These are phyloP conservation scores for Russula olivacea DNA, from an alignment of 768 basidiomycete species.

Conservation along the genomic window DNA sequence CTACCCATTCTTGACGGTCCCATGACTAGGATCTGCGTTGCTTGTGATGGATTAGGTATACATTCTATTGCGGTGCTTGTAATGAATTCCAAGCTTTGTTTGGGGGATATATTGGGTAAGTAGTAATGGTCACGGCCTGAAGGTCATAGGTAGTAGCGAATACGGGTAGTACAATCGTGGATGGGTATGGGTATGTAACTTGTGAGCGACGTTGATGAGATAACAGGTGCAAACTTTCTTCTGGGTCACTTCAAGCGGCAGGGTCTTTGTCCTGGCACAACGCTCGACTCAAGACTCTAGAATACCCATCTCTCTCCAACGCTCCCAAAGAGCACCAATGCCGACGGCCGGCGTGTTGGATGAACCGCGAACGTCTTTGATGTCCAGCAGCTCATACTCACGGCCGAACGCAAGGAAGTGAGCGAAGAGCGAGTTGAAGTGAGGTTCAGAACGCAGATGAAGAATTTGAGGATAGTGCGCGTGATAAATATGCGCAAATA, in stretches of 20 bases:
- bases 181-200: constrained; percentile 8
- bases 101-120: background rate
- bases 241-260: background rate
- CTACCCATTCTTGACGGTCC: background rate
- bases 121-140: background rate
- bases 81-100: background rate
- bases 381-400: constrained; percentile 87
- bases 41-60: background rate
- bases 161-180: constrained; percentile 1
- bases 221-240: constrained; percentile 8
- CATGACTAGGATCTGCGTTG: background rate
- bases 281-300: constrained; percentile 39
- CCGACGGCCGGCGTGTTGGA: constrained; percentile 52
- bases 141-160: too few species aligned
- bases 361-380: constrained; percentile 79
- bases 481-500: constrained; percentile 97
- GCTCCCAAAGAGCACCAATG: constrained; percentile 76
- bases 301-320: constrained; percentile 84
- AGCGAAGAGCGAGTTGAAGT: constrained; percentile 96
- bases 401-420: constrained; percentile 95
- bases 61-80: background rate
- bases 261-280: background rate
- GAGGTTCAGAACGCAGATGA: constrained; percentile 88
- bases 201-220: constrained; percentile 4
- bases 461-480: constrained; percentile 89